A percentile compares a stretch with the other conserved stretches of the same genome.
phyloP scores from a whole-genome alignment of 2,329 filamentous ascomycete species.

The Akanthomyces dipterigenus region DNA sequence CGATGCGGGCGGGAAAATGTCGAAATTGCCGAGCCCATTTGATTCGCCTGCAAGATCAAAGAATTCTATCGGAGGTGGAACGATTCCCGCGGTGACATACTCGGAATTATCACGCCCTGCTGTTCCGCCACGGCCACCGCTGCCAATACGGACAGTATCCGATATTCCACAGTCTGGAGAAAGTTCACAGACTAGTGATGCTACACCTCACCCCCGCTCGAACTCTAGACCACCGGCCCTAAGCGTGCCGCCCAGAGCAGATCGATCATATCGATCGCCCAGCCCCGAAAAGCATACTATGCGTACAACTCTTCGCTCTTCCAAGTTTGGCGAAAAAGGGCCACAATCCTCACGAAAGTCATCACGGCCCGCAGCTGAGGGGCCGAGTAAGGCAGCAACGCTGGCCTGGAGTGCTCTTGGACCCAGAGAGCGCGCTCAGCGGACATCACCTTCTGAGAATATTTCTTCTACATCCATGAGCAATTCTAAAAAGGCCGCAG shows the following conservation, averaged over 20 bases:
- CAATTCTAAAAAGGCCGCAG: conserved; percentile 22
- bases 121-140: conserved; percentile 49
- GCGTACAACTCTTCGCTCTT: conserved; percentile 53
- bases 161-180: conserved; percentile 37
- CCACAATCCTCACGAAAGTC: conserved; percentile 33
- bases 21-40: conserved; percentile 19
- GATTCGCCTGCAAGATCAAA: conserved; percentile 23
- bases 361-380: conserved; percentile 38
- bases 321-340: conserved; percentile 37
- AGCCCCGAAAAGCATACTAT: conserved; percentile 57
- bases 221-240: conserved; percentile 24
- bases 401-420: conserved; percentile 51
- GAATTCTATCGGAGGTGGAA: conserved; percentile 72
- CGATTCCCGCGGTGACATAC: conserved; percentile 74
- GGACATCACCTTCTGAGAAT: conserved; percentile 20
- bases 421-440: conserved; percentile 30
- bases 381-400: conserved; percentile 57
- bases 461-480: conserved; percentile 16
- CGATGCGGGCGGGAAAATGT: conserved; percentile 12
- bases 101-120: conserved; percentile 69
- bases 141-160: conserved; percentile 47
- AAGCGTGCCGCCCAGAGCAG: conserved; percentile 26
- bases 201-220: conserved; percentile 2
- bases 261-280: conserved; percentile 38
- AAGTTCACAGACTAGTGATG: conserved; percentile 15